phyloP scores from a whole-genome alignment of 768 basidiomycete genomes.

The Candolleomyces aberdarensis region DNA sequence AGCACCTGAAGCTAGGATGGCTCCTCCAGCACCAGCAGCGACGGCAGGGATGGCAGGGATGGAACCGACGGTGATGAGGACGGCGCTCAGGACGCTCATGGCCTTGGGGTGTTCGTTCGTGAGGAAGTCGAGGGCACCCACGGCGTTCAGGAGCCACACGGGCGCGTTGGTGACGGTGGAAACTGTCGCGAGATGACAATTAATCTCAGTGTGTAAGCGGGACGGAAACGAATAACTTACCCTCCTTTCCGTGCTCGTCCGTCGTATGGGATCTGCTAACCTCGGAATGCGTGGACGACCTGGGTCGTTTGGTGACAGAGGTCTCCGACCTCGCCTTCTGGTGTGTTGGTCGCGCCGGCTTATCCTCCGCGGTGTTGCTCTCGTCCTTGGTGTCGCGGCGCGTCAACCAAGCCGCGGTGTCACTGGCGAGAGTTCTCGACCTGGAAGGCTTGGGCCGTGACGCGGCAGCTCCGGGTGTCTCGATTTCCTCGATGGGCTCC shows the following conservation, averaged over 20 bases:
- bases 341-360: not conserved
- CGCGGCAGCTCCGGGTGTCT: constrained; percentile 7
- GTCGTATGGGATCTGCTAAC: constrained; percentile 24
- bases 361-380: constrained; percentile 8
- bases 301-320: constrained; percentile 18
- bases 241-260: constrained; percentile 22
- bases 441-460: constrained; percentile 18
- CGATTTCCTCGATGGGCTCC: constrained; percentile 25
- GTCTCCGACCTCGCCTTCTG: constrained; percentile 29
- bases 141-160: constrained; percentile 74
- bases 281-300: constrained; percentile 14
- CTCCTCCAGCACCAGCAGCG: constrained; percentile 66
- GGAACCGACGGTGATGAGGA: constrained; percentile 76
- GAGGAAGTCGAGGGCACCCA: constrained; percentile 71
- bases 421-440: constrained; percentile 20
- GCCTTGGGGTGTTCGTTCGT: constrained; percentile 72
- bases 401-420: constrained; percentile 27
- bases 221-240: constrained; percentile 13
- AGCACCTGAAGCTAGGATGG: constrained; percentile 67
- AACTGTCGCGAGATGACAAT: constrained; percentile 14
- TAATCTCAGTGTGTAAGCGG: constrained; percentile 1
- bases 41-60: constrained; percentile 72
- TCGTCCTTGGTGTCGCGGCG: constrained; percentile 17
- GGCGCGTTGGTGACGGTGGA: constrained; percentile 60
- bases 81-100: constrained; percentile 70